Base-by-base conservation (phyloP, 805 yeast species). In the Lipomyces spencermartinsiae region DNA sequence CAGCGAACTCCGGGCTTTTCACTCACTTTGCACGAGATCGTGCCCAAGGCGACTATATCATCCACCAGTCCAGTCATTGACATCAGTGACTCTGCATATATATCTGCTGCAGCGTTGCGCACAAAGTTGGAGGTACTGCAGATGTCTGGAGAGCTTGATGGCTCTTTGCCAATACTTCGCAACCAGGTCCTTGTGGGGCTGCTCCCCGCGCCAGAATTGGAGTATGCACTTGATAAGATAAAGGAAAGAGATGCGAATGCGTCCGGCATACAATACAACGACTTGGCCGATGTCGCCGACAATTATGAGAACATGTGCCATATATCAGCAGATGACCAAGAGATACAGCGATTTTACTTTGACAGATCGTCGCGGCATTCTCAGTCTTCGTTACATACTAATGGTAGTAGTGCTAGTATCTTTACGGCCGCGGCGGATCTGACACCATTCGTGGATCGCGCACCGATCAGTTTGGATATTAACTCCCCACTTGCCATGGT, bases 401-500 rank as follows among this genome's bases (percentile, higher is more conserved):
- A 55, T 34, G 46, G 29, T 14, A 14, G 16, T 9, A 55, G 49
- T 12, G 25, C 49, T 43, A n/a, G 46, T 12, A 19, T 29, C 39
- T 2, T 55, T 25, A 71, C 70, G 12, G 76, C 74, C 4, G 73
- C 82, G 58, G 76, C 81, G 1, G 83, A 84, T 72, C 76, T 86
- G 57, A 78, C 83, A 1, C 69, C 71, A n/a, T 77, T 79, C 43
- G 78, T 85, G 8, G 86, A 86, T 71, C 71, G 75, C 19, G 77
- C 82, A 5, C 88, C 88, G 0, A 78, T 86, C 8, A 81, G 81
- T 58, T 71, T 86, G 54, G 85, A 84, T 64, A 72, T 83, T 46
- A 78, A 81, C 61, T 80, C 86, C 19, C 86, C 86, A 10, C 73
- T 86, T 35, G 79, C 85, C 7, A 77, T 86, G 68, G 87, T 85